phyloP scores from a whole-genome alignment of 352 stramenopile species.

The Phytophthora citrophthora region DNA sequence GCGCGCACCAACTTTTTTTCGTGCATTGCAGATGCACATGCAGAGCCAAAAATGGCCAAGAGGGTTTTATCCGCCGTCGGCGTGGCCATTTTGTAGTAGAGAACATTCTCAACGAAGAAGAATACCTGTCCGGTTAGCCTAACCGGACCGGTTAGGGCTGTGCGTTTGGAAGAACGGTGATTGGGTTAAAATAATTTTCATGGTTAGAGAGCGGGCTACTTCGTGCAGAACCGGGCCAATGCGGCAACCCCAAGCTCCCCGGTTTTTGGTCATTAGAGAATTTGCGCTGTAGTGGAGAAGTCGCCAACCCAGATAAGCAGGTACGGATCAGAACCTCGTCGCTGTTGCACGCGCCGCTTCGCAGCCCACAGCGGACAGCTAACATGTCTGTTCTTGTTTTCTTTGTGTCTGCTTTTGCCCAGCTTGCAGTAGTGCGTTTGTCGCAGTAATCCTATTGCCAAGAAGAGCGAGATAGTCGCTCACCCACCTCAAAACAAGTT shows the following conservation, averaged over 20 bases:
- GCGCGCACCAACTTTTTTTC: constrained; percentile 8
- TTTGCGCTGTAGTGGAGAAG: constrained; percentile 36
- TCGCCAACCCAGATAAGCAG: constrained; percentile 12
- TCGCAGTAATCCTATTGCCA: constrained; percentile 29
- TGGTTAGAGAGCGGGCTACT: constrained; percentile 25
- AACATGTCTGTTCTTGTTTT: constrained; percentile 1
- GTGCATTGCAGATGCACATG: background rate
- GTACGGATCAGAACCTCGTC: constrained; percentile 22
- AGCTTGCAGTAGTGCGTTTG: constrained; percentile 33
- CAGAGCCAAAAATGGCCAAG: constrained; percentile 6
- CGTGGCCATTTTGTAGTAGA: constrained; percentile 3
- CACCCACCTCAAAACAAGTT: constrained; percentile 46
- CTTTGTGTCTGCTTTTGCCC: constrained; percentile 4
- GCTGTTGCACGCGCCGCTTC: background rate
- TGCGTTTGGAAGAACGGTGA: background rate
- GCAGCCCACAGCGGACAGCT: constrained; percentile 5
- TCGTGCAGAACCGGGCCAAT: constrained; percentile 13
- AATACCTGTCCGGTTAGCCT: constrained; percentile 8
- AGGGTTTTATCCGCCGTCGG: constrained; percentile 1
- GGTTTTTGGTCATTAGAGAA: constrained; percentile 43
- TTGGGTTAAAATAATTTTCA: constrained; percentile 20
- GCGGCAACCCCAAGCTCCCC: constrained; percentile 15
- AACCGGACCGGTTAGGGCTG: constrained; percentile 31
- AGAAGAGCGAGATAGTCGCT: constrained; percentile 32
- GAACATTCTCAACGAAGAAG: constrained; percentile 27